Evolutionary conservation across 2,329 filamentous ascomycete species (phyloP), one percentile per base, ranked within the genome.

Genomic region (Metarhizium guizhouense): DNA sequence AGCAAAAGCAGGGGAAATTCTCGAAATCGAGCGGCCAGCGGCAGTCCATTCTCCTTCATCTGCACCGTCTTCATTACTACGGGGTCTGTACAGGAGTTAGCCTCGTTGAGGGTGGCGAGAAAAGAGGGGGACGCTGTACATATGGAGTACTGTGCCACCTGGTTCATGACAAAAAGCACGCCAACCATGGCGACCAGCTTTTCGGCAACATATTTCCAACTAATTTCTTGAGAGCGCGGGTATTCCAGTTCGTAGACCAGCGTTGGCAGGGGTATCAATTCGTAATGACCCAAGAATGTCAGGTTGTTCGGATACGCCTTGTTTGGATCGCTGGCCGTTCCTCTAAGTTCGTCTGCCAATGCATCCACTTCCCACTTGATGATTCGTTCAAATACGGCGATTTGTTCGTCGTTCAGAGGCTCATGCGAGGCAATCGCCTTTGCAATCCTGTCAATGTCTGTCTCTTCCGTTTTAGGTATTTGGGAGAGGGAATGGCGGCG

Each of bases 171-270:
- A 63, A 86, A 84, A 43, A 91, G 81, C 55, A 88, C 76, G 6
- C 88, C 88, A 57, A 91, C 80, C 16, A 84, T 86, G 2, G 88
- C 88, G 1, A 77, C 75, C 1, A 78, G 72, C 68, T 92, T 92
- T 68, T 92, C 88, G 6, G 79, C 77, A 4, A 90, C 86, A 64
- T 92, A 92, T 60, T 74, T 76, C 87, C 87, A 90, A 68, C 87
- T 84, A 60, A 89, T 86, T 4, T 69, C 74, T 18, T 88, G 81
- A 5, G 77, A 76, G 47, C 86, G 80, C 2, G 88, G 88, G 63
- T 92, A 92, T 63, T 88, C 84, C 48, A 88, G 78, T 66, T 93
- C 88, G 67, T 92, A 93, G 14, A 91, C 86, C 4, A 91, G 73
- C 0, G 88, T 92, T 3, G 88, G 88, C 10, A 92, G 75, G 47